Evolutionary conservation across 2,329 filamentous ascomycete genomes (phyloP), one percentile per base, ranked within the genome.

Genomic region (Neurospora crassa): DNA sequence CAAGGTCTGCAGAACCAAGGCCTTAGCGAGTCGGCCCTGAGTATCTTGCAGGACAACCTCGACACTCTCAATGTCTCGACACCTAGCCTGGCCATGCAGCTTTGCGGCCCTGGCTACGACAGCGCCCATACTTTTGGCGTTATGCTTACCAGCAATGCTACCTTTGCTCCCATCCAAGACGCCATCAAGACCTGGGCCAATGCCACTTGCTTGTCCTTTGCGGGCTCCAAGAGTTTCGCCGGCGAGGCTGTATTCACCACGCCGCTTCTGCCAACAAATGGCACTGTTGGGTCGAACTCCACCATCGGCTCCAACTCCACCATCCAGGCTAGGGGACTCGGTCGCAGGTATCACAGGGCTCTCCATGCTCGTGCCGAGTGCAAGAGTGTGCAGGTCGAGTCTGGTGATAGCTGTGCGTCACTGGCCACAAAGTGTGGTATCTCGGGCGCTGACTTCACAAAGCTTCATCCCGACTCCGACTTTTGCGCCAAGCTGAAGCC

Each of bases 351-450:
- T 34, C 53, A 34, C 53, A 63, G 53, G 53, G 24, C 53, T 63
- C 53, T 63, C 5, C 53, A 63, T 1, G 24, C 53, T 34, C 53
- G 53, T 63, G 53, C 53, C 53, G 53, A 63, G 53, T 81, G 79
- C 73, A 74, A 72, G n/a, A 77, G 74, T 24, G 74, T 77, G 12
- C 75, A 81, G 42, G 81, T 83, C 11, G 74, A 75, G 1, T 74
- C 76, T 0, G 80, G 80, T 1, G 81, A 84, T 69, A 74, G 76
- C 63, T 85, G 83, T 63, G 76, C 71, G 0, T 72, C 78, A 0
- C 75, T 85, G 0, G 82, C 82, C 0, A 69, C 74, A 5, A 76
- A 76, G 45, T 85, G 83, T 70, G 79, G 81, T 5, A 81, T 85
- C 16, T 79, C 79, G 0, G 72, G 74, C 2, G 11, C 12, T 8